Percentiles rank a stretch among this genome's conserved stretches.
Conservation (phyloP, 768 basidiomycete genomes). For the Boletus rex-veris region DNA sequence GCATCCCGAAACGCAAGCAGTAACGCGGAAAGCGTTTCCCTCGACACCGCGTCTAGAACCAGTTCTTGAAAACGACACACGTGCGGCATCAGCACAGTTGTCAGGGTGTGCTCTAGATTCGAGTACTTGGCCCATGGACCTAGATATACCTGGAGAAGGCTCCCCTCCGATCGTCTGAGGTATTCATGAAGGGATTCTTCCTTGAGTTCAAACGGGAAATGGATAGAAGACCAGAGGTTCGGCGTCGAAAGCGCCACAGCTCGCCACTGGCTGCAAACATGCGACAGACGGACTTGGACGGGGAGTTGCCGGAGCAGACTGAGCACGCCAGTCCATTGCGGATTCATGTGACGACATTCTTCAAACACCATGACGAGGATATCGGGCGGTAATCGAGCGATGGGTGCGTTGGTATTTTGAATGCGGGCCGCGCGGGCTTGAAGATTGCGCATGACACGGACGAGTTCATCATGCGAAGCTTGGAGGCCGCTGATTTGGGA, state of each 20-base stretch:
- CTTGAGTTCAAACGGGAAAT: conserved; percentile 29
- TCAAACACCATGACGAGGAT: conserved; percentile 32
- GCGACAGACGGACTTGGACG: conserved; percentile 33
- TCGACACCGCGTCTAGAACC: conserved; percentile 30
- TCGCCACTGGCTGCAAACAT: conserved; percentile 35
- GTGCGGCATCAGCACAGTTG: conserved; percentile 28
- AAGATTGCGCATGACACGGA: conserved; percentile 24
- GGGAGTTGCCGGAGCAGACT: conserved; percentile 32
- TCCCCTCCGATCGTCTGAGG: conserved; percentile 30
- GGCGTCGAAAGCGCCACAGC: conserved; percentile 33
- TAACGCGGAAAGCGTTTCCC: conserved; percentile 27
- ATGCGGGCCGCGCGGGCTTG: conserved; percentile 30
- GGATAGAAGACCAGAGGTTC: conserved; percentile 34
- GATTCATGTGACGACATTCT: conserved; percentile 29
- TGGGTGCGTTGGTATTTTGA: conserved; percentile 28
- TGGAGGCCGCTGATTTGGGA: conserved; percentile 26
- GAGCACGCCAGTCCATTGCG: conserved; percentile 33
- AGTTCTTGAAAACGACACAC: conserved; percentile 28
- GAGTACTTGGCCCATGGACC: conserved; percentile 33
- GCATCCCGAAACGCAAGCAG: conserved; percentile 23
- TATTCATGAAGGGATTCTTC: conserved; percentile 31
- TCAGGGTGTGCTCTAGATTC: conserved; percentile 24
- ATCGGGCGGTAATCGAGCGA: conserved; percentile 31
- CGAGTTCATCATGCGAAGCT: conserved; percentile 28
- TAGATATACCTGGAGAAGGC: conserved; percentile 31